Percentiles rank a stretch among this genome's conserved stretches.
Conservation (phyloP, 495 filamentous ascomycete genomes). For the Penicillium cinerascens region DNA sequence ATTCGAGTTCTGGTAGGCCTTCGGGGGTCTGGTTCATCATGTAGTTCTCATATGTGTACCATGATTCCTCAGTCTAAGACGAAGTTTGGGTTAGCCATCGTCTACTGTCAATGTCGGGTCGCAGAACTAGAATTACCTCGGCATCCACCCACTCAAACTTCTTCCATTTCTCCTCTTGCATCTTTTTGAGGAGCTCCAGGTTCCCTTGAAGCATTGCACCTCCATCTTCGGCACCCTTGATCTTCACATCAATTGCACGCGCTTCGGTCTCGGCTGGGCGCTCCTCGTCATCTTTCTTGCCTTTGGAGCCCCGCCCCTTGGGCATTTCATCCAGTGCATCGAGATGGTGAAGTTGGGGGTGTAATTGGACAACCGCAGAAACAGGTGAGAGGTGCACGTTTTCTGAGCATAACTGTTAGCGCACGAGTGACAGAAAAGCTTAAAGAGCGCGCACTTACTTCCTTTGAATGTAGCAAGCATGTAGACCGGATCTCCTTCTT, state of each 20-base stretch:
- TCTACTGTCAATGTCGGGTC: background rate
- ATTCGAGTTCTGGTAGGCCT: slow-evolving; percentile 46
- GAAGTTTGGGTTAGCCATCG: background rate
- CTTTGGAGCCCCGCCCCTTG: slow-evolving; percentile 29
- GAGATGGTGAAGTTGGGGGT: slow-evolving; percentile 71
- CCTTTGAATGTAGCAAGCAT: slow-evolving; percentile 68
- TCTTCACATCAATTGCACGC: slow-evolving; percentile 61
- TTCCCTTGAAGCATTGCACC: slow-evolving; percentile 51
- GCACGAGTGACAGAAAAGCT: background rate
- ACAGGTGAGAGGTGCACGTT: slow-evolving; percentile 68
- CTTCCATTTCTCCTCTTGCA: slow-evolving; percentile 68
- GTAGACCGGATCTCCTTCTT: slow-evolving; percentile 60
- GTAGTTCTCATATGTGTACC: slow-evolving; percentile 55
- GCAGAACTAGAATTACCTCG: slow-evolving; percentile 42
- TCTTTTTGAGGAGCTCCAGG: slow-evolving; percentile 52
- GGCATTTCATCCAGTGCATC: slow-evolving; percentile 60
- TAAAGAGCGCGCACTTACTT: slow-evolving; percentile 39
- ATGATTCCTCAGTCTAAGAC: slow-evolving; percentile 56
- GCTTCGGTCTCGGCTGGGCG: slow-evolving; percentile 49
- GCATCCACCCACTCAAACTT: slow-evolving; percentile 64
- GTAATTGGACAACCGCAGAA: slow-evolving; percentile 65
- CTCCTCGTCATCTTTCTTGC: slow-evolving; percentile 46
- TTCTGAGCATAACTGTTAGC: slow-evolving; percentile 36
- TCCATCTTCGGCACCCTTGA: slow-evolving; percentile 59
- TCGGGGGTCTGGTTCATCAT: slow-evolving; percentile 55